A percentile compares a stretch with the other conserved stretches of the same genome.
Evolutionary conservation across 1,284 basidiomycete genomes (phyloP).

Genomic region (Amylostereum areolatum): DNA sequence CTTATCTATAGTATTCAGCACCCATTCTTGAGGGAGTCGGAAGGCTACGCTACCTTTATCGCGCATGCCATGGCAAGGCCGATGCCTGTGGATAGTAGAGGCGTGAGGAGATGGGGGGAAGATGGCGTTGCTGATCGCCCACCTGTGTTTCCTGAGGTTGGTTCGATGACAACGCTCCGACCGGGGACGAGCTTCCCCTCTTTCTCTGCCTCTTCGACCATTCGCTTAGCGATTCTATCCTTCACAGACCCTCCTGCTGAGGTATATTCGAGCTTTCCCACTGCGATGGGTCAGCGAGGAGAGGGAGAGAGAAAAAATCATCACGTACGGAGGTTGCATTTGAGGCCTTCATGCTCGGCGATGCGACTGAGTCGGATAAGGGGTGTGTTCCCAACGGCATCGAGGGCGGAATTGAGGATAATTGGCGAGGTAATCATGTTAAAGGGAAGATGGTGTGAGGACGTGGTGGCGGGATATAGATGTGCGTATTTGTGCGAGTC

Average conservation of each 20-base stretch:
- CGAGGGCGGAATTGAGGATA: conserved; percentile 73
- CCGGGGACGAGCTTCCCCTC: conserved; percentile 85
- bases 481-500: too few relatives aligned
- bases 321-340: conserved; percentile 83
- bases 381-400: conserved; percentile 86
- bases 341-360: conserved; percentile 65
- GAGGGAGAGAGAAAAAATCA: not conserved
- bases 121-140: conserved; percentile 2
- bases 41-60: conserved; percentile 59
- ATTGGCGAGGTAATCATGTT: too few relatives aligned
- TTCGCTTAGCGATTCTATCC: conserved; percentile 94
- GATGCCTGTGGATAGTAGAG: conserved; percentile 52
- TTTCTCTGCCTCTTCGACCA: conserved; percentile 89
- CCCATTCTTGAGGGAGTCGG: conserved; percentile 17
- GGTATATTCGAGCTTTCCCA: conserved; percentile 89
- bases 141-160: conserved; percentile 95
- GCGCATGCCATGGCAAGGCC: conserved; percentile 90
- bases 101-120: not conserved
- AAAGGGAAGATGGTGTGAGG: too few relatives aligned
- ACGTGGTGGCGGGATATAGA: too few relatives aligned
- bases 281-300: conserved; percentile 29
- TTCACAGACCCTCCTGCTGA: conserved; percentile 94
- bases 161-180: conserved; percentile 90
- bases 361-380: conserved; percentile 83
- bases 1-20: conserved; percentile 82